Evolutionary conservation across 2,329 filamentous ascomycete species (phyloP).

Genomic region (Ceratocystis lukuohia): DNA sequence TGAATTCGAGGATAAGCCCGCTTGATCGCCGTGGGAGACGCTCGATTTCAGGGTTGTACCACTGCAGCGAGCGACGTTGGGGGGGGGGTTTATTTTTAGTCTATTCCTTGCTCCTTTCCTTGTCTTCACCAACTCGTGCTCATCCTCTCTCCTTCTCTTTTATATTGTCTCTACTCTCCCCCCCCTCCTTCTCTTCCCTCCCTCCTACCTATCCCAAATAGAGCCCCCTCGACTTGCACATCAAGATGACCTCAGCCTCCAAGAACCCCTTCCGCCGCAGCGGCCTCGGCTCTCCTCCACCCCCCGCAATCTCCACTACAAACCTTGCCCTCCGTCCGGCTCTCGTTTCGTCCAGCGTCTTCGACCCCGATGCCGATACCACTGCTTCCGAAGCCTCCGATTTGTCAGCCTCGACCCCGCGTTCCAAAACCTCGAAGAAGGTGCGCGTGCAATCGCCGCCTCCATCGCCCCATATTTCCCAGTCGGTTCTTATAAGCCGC

Average conservation of each 20-base stretch:
- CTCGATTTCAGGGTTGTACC: too few species aligned
- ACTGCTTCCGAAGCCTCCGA: conserved; percentile 13
- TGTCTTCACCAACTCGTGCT: not conserved
- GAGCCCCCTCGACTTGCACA: not conserved
- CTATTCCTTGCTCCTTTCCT: not conserved
- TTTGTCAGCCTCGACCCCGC: conserved; percentile 5
- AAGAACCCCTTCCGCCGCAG: conserved; percentile 18
- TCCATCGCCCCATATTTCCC: conserved; percentile 34
- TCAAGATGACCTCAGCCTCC: conserved; percentile 11
- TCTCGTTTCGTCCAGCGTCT: conserved; percentile 10
- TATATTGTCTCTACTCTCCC: not conserved
- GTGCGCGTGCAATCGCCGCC: conserved; percentile 54
- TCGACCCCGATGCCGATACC: conserved; percentile 14
- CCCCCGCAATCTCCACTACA: conserved; percentile 3
- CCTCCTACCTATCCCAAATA: not conserved
- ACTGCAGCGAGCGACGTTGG: too few species aligned
- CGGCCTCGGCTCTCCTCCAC: conserved; percentile 1
- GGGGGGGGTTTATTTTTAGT: not conserved
- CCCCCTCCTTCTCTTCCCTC: not conserved
- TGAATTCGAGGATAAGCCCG: not conserved
- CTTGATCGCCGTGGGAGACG: not conserved
- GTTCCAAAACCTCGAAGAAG: conserved; percentile 46
- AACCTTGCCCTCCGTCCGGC: conserved; percentile 12
- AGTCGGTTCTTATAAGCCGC: not conserved
- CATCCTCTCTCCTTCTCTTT: not conserved